A percentile compares a stretch with the other conserved stretches of the same genome.
Conservation (phyloP, 805 yeast species). For the Candida ipomoeae region DNA sequence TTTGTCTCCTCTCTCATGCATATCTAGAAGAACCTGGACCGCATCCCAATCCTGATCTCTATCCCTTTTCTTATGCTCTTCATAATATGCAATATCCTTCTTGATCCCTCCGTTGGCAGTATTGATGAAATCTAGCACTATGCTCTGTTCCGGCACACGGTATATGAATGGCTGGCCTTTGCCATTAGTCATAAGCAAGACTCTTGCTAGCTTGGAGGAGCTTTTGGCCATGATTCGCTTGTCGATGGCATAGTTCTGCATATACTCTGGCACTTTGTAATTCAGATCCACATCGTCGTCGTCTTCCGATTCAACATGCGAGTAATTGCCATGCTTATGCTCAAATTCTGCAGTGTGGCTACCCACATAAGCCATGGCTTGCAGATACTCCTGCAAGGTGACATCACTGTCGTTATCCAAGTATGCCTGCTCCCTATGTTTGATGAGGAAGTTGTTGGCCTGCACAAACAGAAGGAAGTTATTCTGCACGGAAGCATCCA, state of each 20-base stretch:
- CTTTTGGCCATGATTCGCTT: slow-evolving; percentile 32
- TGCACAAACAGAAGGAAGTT: slow-evolving; percentile 31
- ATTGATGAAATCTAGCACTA: slow-evolving; percentile 64
- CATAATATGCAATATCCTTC: slow-evolving; percentile 23
- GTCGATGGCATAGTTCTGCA: slow-evolving; percentile 28
- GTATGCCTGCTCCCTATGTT: slow-evolving; percentile 33
- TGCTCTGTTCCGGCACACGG: slow-evolving; percentile 63
- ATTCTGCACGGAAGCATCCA: slow-evolving; percentile 47
- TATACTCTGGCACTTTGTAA: slow-evolving; percentile 33
- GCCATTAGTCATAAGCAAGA: slow-evolving; percentile 16
- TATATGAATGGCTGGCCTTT: slow-evolving; percentile 46
- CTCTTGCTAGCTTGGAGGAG: slow-evolving; percentile 12
- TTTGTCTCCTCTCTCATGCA: not conserved
- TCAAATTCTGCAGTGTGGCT: slow-evolving; percentile 7
- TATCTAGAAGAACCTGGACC: slow-evolving; percentile 4
- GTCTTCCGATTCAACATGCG: slow-evolving; percentile 28
- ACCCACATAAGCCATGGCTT: slow-evolving; percentile 22
- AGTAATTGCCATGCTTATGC: slow-evolving; percentile 25
- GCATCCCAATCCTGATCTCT: slow-evolving; percentile 9
- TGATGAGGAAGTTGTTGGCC: slow-evolving; percentile 28
- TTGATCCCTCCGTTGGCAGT: slow-evolving; percentile 26
- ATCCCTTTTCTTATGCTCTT: slow-evolving; percentile 9
- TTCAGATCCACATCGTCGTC: slow-evolving; percentile 22
- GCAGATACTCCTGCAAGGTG: slow-evolving; percentile 29
- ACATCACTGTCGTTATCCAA: slow-evolving; percentile 17